Evolutionary conservation across 2,329 filamentous ascomycete species (phyloP).

Genomic region (Fusarium sp.): DNA sequence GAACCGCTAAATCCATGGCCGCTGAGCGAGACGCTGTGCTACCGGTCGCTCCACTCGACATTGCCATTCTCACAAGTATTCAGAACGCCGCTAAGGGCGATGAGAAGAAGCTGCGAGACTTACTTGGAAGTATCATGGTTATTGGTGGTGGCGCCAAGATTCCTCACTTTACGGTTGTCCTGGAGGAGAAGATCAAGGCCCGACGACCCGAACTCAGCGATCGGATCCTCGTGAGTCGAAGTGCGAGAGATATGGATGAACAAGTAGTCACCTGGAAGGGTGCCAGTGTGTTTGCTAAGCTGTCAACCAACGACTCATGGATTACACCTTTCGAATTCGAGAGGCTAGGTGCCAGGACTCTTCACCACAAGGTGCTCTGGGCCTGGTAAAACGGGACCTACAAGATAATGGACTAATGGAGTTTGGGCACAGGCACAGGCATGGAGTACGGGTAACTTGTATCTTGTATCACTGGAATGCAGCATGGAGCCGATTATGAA

Average conservation of each 20-base stretch:
- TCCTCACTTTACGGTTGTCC: slow-evolving; percentile 78
- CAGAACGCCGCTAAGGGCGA: slow-evolving; percentile 86
- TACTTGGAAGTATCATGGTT: slow-evolving; percentile 89
- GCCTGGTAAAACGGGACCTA: slow-evolving; percentile 56
- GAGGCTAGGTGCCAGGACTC: slow-evolving; percentile 78
- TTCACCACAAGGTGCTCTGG: slow-evolving; percentile 84
- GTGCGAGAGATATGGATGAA: slow-evolving; percentile 91
- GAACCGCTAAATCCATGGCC: slow-evolving; percentile 64
- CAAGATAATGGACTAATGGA: slow-evolving; percentile 25
- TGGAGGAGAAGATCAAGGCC: slow-evolving; percentile 83
- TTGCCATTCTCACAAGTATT: slow-evolving; percentile 89
- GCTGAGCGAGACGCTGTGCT: slow-evolving; percentile 81
- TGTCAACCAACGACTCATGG: slow-evolving; percentile 95
- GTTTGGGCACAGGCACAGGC: slow-evolving; percentile 35
- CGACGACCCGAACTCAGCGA: slow-evolving; percentile 69
- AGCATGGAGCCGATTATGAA: slow-evolving; percentile 11
- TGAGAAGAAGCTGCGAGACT: slow-evolving; percentile 91
- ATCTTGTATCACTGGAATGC: slow-evolving; percentile 18
- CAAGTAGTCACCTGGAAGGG: slow-evolving; percentile 99
- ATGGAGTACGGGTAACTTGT: slow-evolving; percentile 37
- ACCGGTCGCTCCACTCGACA: slow-evolving; percentile 84
- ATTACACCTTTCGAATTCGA: slow-evolving; percentile 89
- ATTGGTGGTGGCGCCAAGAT: slow-evolving; percentile 86
- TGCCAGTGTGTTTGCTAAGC: slow-evolving; percentile 92
- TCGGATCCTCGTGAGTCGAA: slow-evolving; percentile 70